Evolutionary conservation across 2,329 filamentous ascomycete genomes (phyloP), one percentile per base, ranked within the genome.

Genomic region (Beauveria scarabaeidicola): DNA sequence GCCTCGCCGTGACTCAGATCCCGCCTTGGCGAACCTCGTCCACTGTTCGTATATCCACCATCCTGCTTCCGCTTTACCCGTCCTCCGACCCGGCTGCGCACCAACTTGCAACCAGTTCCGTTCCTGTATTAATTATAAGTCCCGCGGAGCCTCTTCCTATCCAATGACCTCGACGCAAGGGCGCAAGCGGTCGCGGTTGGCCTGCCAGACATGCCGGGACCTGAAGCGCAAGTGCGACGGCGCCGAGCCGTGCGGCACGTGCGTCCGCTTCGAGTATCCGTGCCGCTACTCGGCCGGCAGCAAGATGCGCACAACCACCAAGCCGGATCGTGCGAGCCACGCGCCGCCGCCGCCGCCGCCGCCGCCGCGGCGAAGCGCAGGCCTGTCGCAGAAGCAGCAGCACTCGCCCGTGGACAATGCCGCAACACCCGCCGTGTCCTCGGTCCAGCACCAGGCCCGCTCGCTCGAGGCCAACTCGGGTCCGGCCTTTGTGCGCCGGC

Each of bases 151-250:
- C 11, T n/a, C 8, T 15, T 40, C 2, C 23, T 21, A 17, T 23
- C 15, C 6, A 29, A 57, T 61, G 59, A 40, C 54, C 10, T 50
- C 59, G 21, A 36, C 53, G 29, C 55, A 61, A 52, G 67, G 66
- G 3, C 66, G 69, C 5, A 71, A 70, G 38, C 75, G 78, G 1
- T 75, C 78, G 25, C 74, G 73, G 43, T 61, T 76, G 9, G 78
- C 78, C 23, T 81, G 78, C 64, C 71, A 77, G 60, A 76, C 78
- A 19, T 84, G 81, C 60, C 75, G 81, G 40, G 74, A 81, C 13
- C 76, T 81, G 52, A 84, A 84, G 67, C 75, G 81, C 50, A 80
- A 81, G 69, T 84, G 81, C 63, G 78, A 83, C 62, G 80, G 81
- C 13, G 71, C 70, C 6, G 70, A 75, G 44, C 81, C 81, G 0